phyloP scores from a whole-genome alignment of 495 filamentous ascomycete genomes.

The Penicillium soppii region DNA sequence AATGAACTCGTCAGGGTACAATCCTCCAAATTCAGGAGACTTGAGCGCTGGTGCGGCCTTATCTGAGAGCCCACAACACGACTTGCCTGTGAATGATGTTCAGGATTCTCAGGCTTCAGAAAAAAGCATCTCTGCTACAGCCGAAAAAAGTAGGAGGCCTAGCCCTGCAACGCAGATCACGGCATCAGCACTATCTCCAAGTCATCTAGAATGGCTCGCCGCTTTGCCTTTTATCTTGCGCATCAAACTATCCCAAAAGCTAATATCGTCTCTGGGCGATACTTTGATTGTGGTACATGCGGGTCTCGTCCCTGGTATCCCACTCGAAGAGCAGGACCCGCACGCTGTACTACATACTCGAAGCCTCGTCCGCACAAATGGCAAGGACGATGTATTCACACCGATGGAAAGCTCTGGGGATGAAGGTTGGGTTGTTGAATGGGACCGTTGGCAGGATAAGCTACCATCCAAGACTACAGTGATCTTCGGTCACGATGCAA shows the following conservation, averaged over 20 bases:
- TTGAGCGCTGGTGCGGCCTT: neutral
- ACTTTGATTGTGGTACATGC: constrained; percentile 71
- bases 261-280: constrained; percentile 30
- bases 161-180: constrained; percentile 12
- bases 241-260: constrained; percentile 43
- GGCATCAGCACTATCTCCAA: constrained; percentile 33
- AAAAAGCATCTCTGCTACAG: constrained; percentile 4
- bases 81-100: neutral
- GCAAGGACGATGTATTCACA: neutral
- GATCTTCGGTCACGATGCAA: constrained; percentile 30
- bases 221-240: constrained; percentile 67
- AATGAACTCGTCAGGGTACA: constrained; percentile 2
- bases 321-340: constrained; percentile 67
- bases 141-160: too few species aligned
- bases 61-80: neutral
- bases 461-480: constrained; percentile 16
- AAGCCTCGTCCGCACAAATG: constrained; percentile 47
- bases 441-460: constrained; percentile 24
- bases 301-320: constrained; percentile 67
- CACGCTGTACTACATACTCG: constrained; percentile 81
- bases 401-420: constrained; percentile 15
- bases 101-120: neutral
- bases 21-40: neutral
- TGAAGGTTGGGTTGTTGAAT: constrained; percentile 23
- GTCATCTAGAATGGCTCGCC: constrained; percentile 64